Conservation (phyloP, 2,329 filamentous ascomycete species). For the Neoascochyta sp. region DNA sequence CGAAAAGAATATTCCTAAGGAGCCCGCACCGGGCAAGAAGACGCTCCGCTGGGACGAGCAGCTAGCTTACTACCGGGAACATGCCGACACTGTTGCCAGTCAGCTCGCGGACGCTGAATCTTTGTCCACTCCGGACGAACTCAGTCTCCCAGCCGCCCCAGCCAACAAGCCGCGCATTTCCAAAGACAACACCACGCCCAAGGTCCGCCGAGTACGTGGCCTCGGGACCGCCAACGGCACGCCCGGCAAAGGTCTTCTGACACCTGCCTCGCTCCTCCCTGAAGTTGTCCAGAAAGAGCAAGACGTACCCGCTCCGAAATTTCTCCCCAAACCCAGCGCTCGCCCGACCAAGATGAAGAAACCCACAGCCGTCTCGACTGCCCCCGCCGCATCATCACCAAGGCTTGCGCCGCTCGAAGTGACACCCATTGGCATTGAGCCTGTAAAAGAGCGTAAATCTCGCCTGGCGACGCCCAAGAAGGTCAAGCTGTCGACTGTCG, state of each 20-base stretch:
- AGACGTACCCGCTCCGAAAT: conserved; percentile 11
- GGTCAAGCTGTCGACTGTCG: conserved; percentile 29
- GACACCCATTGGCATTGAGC: conserved; percentile 20
- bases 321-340: conserved; percentile 15
- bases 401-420: conserved; percentile 21
- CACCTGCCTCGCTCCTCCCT: conserved; percentile 28
- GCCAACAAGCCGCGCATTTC: conserved; percentile 25
- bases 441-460: conserved; percentile 26
- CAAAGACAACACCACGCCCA: conserved; percentile 28
- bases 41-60: conserved; percentile 47
- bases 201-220: conserved; percentile 28
- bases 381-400: conserved; percentile 7
- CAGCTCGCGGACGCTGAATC: conserved; percentile 28
- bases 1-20: conserved; percentile 9
- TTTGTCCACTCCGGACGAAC: conserved; percentile 32
- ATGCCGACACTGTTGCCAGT: conserved; percentile 25
- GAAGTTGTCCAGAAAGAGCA: conserved; percentile 25
- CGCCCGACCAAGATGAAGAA: conserved; percentile 22
- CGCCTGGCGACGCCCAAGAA: conserved; percentile 35
- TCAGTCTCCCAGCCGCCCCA: conserved; percentile 19
- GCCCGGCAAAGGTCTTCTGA: conserved; percentile 36
- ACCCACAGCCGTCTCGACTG: conserved; percentile 14
- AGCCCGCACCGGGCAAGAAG: conserved; percentile 25
- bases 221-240: conserved; percentile 38
- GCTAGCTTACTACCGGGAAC: conserved; percentile 46